A percentile compares a stretch with the other conserved stretches of the same genome.
These are phyloP conservation scores for Fusarium citri DNA, from an alignment of 2,329 filamentous ascomycete species.

Conservation along the genomic window DNA sequence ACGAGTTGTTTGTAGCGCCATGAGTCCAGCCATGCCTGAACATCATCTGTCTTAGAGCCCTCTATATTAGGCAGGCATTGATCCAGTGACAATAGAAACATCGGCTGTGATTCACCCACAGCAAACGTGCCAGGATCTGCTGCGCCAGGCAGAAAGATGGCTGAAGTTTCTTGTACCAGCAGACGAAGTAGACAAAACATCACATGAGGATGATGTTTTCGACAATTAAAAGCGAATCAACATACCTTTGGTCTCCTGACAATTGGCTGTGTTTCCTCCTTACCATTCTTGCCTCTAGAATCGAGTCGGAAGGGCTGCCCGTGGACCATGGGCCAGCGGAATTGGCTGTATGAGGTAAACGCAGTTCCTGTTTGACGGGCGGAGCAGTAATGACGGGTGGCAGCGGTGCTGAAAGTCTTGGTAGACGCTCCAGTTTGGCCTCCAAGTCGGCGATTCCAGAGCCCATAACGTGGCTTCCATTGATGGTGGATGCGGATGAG, in stretches of 20 bases:
- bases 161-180: background rate
- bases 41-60: background rate
- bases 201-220: background rate
- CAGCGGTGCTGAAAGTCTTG: constrained; percentile 35
- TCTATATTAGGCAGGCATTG: constrained; percentile 2
- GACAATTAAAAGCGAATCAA: background rate
- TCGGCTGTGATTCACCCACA: constrained; percentile 17
- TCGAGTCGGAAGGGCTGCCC: constrained; percentile 28
- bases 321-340: constrained; percentile 6
- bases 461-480: constrained; percentile 53
- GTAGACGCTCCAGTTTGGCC: constrained; percentile 49
- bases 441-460: constrained; percentile 55
- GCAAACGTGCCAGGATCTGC: background rate
- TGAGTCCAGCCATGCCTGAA: constrained; percentile 1
- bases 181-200: background rate
- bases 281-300: constrained; percentile 30
- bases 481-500: constrained; percentile 65
- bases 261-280: constrained; percentile 40
- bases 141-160: background rate
- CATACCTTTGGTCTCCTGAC: constrained; percentile 43
- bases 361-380: constrained; percentile 19
- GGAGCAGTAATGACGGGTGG: constrained; percentile 17
- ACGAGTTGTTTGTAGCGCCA: constrained; percentile 2
- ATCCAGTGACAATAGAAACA: constrained; percentile 6
- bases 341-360: constrained; percentile 13